These are phyloP conservation scores for Suhomyces maxii DNA, from an alignment of 1,139 yeast genomes.

Conservation along the genomic window DNA sequence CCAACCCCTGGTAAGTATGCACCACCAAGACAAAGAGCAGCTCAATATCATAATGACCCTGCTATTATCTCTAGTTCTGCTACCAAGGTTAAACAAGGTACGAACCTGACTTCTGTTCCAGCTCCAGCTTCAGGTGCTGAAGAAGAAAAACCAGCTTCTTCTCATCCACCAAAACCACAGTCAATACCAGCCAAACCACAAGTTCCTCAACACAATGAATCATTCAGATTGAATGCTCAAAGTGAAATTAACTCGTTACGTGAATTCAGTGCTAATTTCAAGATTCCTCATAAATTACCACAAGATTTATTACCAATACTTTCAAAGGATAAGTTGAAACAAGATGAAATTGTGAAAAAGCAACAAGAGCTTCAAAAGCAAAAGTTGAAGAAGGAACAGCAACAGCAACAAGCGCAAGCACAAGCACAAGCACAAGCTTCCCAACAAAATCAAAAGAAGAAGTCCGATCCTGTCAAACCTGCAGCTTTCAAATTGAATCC, in stretches of 20 bases:
- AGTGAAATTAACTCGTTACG: conserved; percentile 76
- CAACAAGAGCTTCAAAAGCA: conserved; percentile 23
- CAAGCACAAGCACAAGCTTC: not conserved
- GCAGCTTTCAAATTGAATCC: conserved; percentile 66
- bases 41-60: conserved; percentile 69
- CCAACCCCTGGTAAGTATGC: conserved; percentile 42
- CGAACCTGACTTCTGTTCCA: not conserved
- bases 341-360: conserved; percentile 55
- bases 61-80: conserved; percentile 66
- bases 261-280: conserved; percentile 81
- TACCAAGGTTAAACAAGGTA: conserved; percentile 10
- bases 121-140: conserved; percentile 1
- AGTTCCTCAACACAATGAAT: conserved; percentile 32
- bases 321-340: conserved; percentile 65
- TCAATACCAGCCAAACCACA: conserved; percentile 40
- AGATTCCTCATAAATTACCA: conserved; percentile 74
- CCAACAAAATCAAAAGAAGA: conserved; percentile 20
- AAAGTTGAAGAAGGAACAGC: conserved; percentile 14
- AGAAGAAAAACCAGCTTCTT: conserved; percentile 15
- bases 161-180: conserved; percentile 26
- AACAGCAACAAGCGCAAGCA: conserved; percentile 11
- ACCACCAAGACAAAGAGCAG: conserved; percentile 69
- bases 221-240: conserved; percentile 54
- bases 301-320: conserved; percentile 74
- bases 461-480: conserved; percentile 56